Base-by-base conservation (phyloP, 306 rosid species). In the Sphenostylis stenocarpa region DNA sequence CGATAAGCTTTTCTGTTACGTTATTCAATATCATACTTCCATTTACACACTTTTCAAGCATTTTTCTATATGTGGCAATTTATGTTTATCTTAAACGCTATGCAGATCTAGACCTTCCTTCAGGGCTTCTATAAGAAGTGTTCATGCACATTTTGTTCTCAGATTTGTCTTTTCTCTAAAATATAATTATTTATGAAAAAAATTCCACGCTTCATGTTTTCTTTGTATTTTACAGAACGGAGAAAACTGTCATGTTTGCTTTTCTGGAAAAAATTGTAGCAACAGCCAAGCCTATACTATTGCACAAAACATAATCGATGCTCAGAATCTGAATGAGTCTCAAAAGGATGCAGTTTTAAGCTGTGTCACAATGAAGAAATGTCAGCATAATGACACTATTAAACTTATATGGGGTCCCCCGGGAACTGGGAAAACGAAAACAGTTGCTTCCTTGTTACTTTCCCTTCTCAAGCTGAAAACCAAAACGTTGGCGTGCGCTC, bases 341-440 rank as follows among this genome's bases (percentile, higher is more conserved):
- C 93, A 91, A 28, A 33, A 70, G 69, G 57, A 36, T 3, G 90
- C 87, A 0, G 77, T 91, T 66, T 38, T 71, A 56, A 87, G 81
- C 44, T 87, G 85, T 75, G 80, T 88, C 4, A 34, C 51, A 5
- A 61, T 68, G 64, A 81, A 60, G 36, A 53, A 74, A 19, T 87
- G 88, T 28, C 41, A 3, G 13, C 87, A 84, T 23, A 19, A 24
- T 19, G 72, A 72, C 29, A 47, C 70, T n/a, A 38, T 87, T 29
- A 81, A 87, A 61, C 82, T 89, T 12, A 88, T 90, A 20, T 90
- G 93, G 91, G 96, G 96, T 0, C 93, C 93, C 57, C 96, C 93
- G 0, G 90, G 90, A 14, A 88, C 93, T 2, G 93, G 90, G 1
- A 88, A 88, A 81, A 91, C 96, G 9, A 91, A 87, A 79, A 91